phyloP scores from a whole-genome alignment of 768 basidiomycete species.

The Flagelloscypha sp. region DNA sequence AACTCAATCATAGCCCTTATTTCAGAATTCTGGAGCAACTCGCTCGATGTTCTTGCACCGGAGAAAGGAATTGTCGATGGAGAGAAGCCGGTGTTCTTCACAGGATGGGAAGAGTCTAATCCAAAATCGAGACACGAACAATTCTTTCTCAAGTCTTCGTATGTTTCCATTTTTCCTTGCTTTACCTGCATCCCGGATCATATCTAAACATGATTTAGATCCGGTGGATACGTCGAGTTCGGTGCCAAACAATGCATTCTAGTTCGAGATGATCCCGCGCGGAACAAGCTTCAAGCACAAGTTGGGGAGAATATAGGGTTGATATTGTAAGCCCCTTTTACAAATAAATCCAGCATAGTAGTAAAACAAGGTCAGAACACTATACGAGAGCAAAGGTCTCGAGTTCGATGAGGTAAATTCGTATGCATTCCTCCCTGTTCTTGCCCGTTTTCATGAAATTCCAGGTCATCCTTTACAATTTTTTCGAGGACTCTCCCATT shows the following conservation, averaged over 20 bases:
- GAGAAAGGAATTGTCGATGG: constrained; percentile 52
- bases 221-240: constrained; percentile 45
- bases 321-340: constrained; percentile 40
- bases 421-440: not conserved
- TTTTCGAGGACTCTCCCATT: constrained; percentile 57
- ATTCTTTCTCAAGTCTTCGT: constrained; percentile 48
- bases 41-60: constrained; percentile 49
- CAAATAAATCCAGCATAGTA: not conserved
- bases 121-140: constrained; percentile 40
- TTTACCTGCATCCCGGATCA: not conserved
- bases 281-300: constrained; percentile 35
- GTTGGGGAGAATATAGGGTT: constrained; percentile 49
- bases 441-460: not conserved
- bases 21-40: constrained; percentile 49
- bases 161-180: constrained; percentile 8
- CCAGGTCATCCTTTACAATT: constrained; percentile 67
- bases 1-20: constrained; percentile 58
- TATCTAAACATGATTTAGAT: not conserved
- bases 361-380: constrained; percentile 20
- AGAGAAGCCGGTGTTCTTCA: constrained; percentile 50
- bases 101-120: constrained; percentile 33
- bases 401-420: constrained; percentile 54
- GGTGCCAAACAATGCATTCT: constrained; percentile 66
- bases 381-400: constrained; percentile 59
- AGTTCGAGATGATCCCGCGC: constrained; percentile 53